Conservation (phyloP, 169 alveolate genomes). For the Plasmodium vivax region DNA sequence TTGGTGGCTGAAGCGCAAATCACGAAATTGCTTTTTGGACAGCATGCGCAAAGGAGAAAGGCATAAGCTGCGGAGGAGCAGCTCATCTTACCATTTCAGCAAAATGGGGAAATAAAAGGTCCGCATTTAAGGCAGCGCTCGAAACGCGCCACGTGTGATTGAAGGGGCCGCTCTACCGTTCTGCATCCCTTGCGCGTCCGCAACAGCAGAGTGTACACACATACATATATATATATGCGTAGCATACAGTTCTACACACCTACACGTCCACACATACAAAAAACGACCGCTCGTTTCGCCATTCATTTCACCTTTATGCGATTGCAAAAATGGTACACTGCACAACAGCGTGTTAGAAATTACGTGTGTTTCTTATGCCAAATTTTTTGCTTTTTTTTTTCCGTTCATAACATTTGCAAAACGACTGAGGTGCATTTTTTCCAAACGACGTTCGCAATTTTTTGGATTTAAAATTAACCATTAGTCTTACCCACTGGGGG, state of each 20-base stretch:
- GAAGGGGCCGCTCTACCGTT: not conserved
- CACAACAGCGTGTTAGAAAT: not conserved
- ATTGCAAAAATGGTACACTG: not conserved
- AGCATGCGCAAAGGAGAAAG: not conserved
- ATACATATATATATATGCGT: not conserved
- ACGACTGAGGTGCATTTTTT: not conserved
- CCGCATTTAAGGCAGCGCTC: not conserved
- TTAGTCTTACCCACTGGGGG: not conserved
- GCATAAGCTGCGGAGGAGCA: not conserved
- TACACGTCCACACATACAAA: not conserved
- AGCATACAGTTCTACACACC: not conserved
- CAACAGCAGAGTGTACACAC: not conserved
- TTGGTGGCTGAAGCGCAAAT: not conserved
- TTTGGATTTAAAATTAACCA: conserved; percentile 9
- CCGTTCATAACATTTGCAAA: not conserved
- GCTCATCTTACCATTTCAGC: not conserved
- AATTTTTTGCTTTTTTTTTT: not conserved
- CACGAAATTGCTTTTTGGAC: not conserved
- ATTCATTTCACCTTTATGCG: not conserved
- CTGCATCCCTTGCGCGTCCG: not conserved
- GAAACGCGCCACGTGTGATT: not conserved
- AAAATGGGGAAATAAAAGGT: not conserved
- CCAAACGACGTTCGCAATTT: not conserved
- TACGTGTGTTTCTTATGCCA: not conserved
- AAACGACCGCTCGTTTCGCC: not conserved